A percentile compares a stretch with the other conserved stretches of the same genome.
Conservation (phyloP, 352 stramenopile genomes). For the Saprolegnia parasitica region DNA sequence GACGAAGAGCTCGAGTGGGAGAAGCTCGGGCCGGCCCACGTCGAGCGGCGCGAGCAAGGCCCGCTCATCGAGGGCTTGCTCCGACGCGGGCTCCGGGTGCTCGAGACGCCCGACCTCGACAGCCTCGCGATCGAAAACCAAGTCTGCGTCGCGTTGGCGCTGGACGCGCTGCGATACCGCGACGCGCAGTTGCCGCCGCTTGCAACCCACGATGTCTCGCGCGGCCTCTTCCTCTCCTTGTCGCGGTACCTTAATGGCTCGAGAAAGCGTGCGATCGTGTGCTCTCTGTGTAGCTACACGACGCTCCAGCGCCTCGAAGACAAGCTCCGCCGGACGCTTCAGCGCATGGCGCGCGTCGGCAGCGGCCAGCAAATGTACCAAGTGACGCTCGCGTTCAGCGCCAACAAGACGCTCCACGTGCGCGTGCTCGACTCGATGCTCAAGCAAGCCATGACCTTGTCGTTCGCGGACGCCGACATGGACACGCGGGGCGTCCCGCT, state of each 20-base stretch:
- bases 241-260: neutral
- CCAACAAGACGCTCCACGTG: slow-evolving; percentile 5
- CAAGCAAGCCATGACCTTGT: slow-evolving; percentile 9
- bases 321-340: slow-evolving; percentile 5
- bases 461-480: slow-evolving; percentile 5
- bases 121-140: slow-evolving; percentile 19
- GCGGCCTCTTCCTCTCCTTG: slow-evolving; percentile 17
- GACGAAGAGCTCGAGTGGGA: slow-evolving; percentile 27
- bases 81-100: slow-evolving; percentile 3
- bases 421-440: slow-evolving; percentile 5
- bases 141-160: slow-evolving; percentile 17
- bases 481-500: slow-evolving; percentile 1
- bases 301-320: slow-evolving; percentile 12
- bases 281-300: slow-evolving; percentile 10
- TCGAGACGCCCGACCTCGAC: neutral
- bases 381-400: neutral
- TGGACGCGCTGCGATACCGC: slow-evolving; percentile 24
- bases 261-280: no score
- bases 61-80: slow-evolving; percentile 17
- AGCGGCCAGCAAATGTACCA: slow-evolving; percentile 29
- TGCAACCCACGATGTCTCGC: neutral
- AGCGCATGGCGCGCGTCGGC: slow-evolving; percentile 14
- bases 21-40: slow-evolving; percentile 7
- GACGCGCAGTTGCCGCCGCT: neutral
- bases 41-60: neutral